Evolutionary conservation across 352 stramenopile species (phyloP), one percentile per base, ranked within the genome.

Genomic region (Phytophthora aleatoria): DNA sequence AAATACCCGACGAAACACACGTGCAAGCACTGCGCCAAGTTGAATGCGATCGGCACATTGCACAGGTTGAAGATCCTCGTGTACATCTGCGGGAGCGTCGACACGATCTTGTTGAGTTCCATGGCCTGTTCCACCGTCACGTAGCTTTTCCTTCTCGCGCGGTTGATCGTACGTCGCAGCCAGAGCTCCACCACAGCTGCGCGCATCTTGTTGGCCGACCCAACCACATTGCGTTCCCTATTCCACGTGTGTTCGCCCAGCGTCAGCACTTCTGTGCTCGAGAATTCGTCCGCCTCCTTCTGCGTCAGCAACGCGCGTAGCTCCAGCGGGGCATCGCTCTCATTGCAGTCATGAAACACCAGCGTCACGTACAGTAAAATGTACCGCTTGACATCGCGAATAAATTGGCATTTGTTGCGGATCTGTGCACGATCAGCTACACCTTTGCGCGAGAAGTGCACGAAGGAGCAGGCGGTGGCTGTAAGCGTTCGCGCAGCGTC

Each of bases 331-430:
- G 64, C 64, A 39, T 84, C 71, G 36, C 64, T 74, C 53, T 64
- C 56, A 42, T 79, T 73, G 31, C 81, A 88, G 57, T 90, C 81
- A 15, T 90, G 73, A 39, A 90, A 81, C 11, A 82, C 70, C 3
- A 90, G 64, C 42, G 71, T 79, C 16, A 85, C 62, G 28, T 88
- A 88, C 26, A 81, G 60, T 38, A 90, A 45, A 52, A 83, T 67
- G 42, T 84, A 79, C n/a, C 81, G 76, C 66, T 86, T 85, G 13
- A 90, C 64, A 58, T 88, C 77, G 20, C 68, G 65, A 47, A 90
- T 70, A 39, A 87, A 80, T 50, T 83, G 69, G n/a, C 67, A 76
- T 55, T 85, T 85, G 60, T 68, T 76, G 38, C 62, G 64, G 50
- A 74, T 73, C 56, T 80, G 67, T 11, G 57, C 50, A 57, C 55